Percentiles rank a stretch among this genome's conserved stretches.
Conservation (phyloP, 441 rosid species). For the Hura crepitans region DNA sequence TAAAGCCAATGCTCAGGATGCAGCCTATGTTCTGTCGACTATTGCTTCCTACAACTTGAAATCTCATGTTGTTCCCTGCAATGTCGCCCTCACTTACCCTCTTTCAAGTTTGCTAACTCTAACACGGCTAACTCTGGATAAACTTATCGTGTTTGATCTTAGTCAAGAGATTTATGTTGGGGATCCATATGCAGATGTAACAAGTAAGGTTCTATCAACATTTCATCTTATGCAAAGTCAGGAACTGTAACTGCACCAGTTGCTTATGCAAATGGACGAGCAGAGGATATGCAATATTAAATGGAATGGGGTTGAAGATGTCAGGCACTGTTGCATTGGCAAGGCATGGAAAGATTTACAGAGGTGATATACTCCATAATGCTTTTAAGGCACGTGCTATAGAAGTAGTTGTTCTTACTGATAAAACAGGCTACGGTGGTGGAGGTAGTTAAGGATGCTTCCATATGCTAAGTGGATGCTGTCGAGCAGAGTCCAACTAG, state of each 20-base stretch:
- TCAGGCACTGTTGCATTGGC: constrained; percentile 56
- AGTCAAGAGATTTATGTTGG: constrained; percentile 50
- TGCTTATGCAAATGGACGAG: constrained; percentile 61
- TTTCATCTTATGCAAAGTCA: constrained; percentile 73
- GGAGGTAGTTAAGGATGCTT: constrained; percentile 50
- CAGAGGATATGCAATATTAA: constrained; percentile 48
- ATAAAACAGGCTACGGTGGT: constrained; percentile 58
- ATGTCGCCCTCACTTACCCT: constrained; percentile 62
- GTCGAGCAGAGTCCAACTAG: constrained; percentile 81
- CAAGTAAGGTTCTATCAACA: constrained; percentile 48
- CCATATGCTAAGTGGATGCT: constrained; percentile 71
- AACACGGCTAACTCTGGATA: constrained; percentile 22
- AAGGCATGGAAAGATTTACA: constrained; percentile 56
- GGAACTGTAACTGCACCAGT: constrained; percentile 52
- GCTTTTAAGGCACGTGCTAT: constrained; percentile 61
- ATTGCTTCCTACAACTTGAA: constrained; percentile 42
- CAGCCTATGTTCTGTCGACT: constrained; percentile 45
- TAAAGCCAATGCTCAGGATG: constrained; percentile 60
- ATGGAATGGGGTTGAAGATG: constrained; percentile 45
- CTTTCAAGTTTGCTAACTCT: constrained; percentile 52
- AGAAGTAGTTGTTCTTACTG: constrained; percentile 55
- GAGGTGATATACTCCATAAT: constrained; percentile 74
- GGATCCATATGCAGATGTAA: constrained; percentile 52
- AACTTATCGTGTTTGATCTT: constrained; percentile 39
- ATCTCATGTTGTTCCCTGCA: constrained; percentile 45